Percentiles rank a stretch among this genome's conserved stretches.
Conservation (phyloP, 2,329 filamentous ascomycete species). For the Trichoderma lentiforme region DNA sequence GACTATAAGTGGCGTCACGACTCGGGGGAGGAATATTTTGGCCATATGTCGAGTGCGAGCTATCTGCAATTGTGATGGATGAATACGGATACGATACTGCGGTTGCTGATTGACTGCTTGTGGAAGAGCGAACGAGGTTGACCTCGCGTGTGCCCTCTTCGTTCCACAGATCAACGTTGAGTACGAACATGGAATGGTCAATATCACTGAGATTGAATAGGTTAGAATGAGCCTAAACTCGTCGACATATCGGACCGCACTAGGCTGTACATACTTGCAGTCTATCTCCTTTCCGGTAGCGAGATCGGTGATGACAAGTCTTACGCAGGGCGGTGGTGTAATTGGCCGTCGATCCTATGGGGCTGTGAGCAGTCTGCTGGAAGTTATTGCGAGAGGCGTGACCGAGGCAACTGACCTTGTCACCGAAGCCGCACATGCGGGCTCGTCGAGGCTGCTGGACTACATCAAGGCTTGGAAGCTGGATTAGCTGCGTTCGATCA, state of each 20-base stretch:
- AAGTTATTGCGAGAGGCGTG: background rate
- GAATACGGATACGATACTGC: slow-evolving; percentile 75
- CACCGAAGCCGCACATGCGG: slow-evolving; percentile 97
- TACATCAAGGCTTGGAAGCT: slow-evolving; percentile 60
- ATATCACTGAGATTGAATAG: slow-evolving; percentile 31
- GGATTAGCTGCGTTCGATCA: slow-evolving; percentile 20
- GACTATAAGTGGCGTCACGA: slow-evolving; percentile 35
- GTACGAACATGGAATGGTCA: slow-evolving; percentile 46
- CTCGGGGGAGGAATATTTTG: slow-evolving; percentile 38
- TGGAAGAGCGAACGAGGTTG: slow-evolving; percentile 62
- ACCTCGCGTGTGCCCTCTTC: slow-evolving; percentile 63
- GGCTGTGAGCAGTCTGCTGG: background rate
- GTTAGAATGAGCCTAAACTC: background rate
- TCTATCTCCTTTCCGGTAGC: slow-evolving; percentile 76
- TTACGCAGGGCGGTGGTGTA: slow-evolving; percentile 89
- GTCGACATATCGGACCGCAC: background rate
- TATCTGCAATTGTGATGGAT: slow-evolving; percentile 39
- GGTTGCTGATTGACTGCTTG: slow-evolving; percentile 70
- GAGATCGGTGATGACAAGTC: slow-evolving; percentile 73
- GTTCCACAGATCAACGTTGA: slow-evolving; percentile 66
- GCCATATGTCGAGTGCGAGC: slow-evolving; percentile 28
- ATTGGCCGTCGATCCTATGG: slow-evolving; percentile 86
- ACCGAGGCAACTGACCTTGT: slow-evolving; percentile 71
- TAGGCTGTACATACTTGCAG: slow-evolving; percentile 61
- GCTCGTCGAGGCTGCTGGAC: slow-evolving; percentile 89